A percentile compares a stretch with the other conserved stretches of the same genome.
Evolutionary conservation across 805 yeast genomes (phyloP).

Genomic region (Myxozyma sirexii): DNA sequence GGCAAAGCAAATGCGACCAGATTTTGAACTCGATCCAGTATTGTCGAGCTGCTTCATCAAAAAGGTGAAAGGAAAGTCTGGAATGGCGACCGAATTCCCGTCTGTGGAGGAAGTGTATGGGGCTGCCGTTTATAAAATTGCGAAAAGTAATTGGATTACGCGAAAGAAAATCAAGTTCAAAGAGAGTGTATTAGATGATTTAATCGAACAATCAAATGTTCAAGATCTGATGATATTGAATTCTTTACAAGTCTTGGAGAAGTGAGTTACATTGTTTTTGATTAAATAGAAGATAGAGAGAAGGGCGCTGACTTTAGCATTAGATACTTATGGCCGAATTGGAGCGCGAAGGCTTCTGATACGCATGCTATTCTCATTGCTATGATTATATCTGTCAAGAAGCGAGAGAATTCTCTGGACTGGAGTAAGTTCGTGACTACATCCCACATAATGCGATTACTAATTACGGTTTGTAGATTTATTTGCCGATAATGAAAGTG

Average conservation of each 20-base stretch:
- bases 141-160: conserved; percentile 21
- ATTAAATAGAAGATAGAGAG: not conserved
- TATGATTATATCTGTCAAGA: conserved; percentile 33
- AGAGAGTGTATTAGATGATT: conserved; percentile 1
- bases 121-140: conserved; percentile 9
- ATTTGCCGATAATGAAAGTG: conserved; percentile 36
- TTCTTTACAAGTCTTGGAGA: conserved; percentile 29
- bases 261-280: conserved; percentile 35
- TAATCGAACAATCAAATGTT: conserved; percentile 9
- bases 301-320: no score
- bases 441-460: no score
- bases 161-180: conserved; percentile 8
- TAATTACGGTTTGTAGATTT: no score
- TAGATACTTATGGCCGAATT: conserved; percentile 47
- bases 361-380: conserved; percentile 48
- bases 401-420: conserved; percentile 15
- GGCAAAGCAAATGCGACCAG: not conserved
- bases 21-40: no score
- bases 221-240: conserved; percentile 20
- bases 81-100: not conserved
- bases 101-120: conserved; percentile 12
- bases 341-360: conserved; percentile 47
- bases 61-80: not conserved
- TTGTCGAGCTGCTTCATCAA: not conserved
- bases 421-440: conserved; percentile 29